phyloP scores from a whole-genome alignment of 352 stramenopile species.

The Phytophthora pini region DNA sequence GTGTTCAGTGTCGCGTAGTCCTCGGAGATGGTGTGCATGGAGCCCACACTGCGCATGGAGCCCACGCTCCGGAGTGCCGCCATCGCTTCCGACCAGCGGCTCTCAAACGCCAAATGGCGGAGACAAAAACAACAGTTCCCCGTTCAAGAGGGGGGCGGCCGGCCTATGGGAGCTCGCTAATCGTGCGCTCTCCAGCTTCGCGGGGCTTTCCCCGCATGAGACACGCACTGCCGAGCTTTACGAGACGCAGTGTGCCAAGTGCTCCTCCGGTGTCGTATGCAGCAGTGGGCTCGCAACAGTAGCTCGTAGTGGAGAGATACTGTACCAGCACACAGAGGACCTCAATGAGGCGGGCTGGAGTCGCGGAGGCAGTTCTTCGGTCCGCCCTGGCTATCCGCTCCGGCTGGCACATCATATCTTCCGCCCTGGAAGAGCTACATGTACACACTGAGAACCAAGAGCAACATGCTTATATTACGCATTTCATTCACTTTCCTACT shows the following conservation, averaged over 20 bases:
- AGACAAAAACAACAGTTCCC: neutral
- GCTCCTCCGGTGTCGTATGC: neutral
- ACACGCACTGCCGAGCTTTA: constrained; percentile 10
- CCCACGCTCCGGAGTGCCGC: constrained; percentile 19
- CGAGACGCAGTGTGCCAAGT: too few relatives aligned
- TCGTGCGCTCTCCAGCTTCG: constrained; percentile 19
- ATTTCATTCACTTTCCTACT: constrained; percentile 3
- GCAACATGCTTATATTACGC: constrained; percentile 10
- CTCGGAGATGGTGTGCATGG: constrained; percentile 57
- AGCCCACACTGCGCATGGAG: constrained; percentile 12
- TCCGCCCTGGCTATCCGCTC: constrained; percentile 24
- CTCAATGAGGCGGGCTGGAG: constrained; percentile 9
- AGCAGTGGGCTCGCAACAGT: neutral
- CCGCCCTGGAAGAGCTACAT: constrained; percentile 1
- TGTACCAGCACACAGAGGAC: neutral
- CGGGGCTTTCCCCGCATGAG: constrained; percentile 17
- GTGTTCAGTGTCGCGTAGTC: constrained; percentile 43
- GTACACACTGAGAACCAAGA: too few relatives aligned
- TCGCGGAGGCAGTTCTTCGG: constrained; percentile 4
- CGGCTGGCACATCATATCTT: constrained; percentile 22
- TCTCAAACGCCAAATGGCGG: constrained; percentile 5
- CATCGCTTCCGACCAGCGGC: constrained; percentile 3
- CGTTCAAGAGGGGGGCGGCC: constrained; percentile 12
- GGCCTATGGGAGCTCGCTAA: constrained; percentile 21
- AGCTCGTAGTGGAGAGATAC: neutral